Percentiles rank a stretch among this genome's conserved stretches.
These are phyloP conservation scores for Skeletonema marinoi DNA, from an alignment of 108 stramenopile genomes.

Conservation along the genomic window DNA sequence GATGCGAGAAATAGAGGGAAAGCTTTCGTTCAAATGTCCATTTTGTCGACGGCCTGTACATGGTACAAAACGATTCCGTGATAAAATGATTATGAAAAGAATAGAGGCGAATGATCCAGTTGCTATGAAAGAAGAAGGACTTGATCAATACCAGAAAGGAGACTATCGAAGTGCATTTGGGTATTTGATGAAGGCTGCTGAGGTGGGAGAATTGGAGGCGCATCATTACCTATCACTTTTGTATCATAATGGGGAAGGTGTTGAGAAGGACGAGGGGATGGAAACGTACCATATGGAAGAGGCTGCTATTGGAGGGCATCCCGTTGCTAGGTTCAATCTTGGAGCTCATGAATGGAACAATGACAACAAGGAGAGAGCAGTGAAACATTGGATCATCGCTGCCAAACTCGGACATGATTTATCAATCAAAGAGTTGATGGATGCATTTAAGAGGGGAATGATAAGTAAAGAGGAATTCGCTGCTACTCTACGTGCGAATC, in stretches of 20 bases:
- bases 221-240: neutral
- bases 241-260: neutral
- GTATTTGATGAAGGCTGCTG: neutral
- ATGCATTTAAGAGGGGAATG: neutral
- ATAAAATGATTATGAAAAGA: no score
- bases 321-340: no score
- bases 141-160: neutral
- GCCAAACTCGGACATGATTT: neutral
- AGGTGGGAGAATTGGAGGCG: neutral
- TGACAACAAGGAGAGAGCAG: no score
- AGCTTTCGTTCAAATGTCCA: no score
- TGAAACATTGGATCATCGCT: no score
- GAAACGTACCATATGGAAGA: neutral
- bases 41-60: no score
- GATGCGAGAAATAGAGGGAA: no score
- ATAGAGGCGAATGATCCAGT: neutral
- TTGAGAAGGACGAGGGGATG: neutral
- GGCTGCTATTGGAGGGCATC: no score
- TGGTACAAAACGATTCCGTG: no score
- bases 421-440: neutral
- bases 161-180: neutral
- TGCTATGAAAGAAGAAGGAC: neutral
- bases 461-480: neutral
- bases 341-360: neutral
- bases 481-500: neutral